phyloP scores from a whole-genome alignment of 1,139 yeast species.

The Nakaseomyces nivariensis region DNA sequence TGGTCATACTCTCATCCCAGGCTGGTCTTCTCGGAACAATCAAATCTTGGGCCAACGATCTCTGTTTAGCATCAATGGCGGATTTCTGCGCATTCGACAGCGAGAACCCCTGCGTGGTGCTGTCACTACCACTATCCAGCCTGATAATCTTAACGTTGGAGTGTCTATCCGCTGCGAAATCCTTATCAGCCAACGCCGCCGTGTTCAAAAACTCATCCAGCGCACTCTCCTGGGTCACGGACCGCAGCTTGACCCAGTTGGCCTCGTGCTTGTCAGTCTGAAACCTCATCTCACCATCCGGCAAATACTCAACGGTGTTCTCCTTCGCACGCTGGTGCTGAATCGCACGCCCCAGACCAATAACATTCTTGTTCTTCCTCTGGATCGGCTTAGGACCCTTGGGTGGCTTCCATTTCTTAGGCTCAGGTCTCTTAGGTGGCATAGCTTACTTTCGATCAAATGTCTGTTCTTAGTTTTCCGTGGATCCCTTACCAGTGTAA shows the following conservation, averaged over 20 bases:
- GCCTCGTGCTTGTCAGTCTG: conserved; percentile 79
- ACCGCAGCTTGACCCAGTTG: conserved; percentile 79
- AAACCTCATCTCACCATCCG: conserved; percentile 79
- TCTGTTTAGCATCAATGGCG: conserved; percentile 54
- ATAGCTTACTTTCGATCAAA: conserved; percentile 5
- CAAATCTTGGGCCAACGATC: conserved; percentile 64
- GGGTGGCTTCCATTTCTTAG: conserved; percentile 58
- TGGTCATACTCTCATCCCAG: conserved; percentile 69
- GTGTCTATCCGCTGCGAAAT: conserved; percentile 84
- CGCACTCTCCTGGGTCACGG: conserved; percentile 91
- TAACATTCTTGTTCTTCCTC: conserved; percentile 69
- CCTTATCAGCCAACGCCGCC: conserved; percentile 92
- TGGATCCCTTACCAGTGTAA: too few relatives aligned
- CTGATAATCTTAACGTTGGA: conserved; percentile 78
- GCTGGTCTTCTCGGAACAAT: conserved; percentile 92
- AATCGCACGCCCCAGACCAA: conserved; percentile 80
- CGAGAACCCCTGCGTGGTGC: conserved; percentile 40
- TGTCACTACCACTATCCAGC: conserved; percentile 48
- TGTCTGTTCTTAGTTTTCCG: too few relatives aligned
- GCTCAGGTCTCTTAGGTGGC: conserved; percentile 38
- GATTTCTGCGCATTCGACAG: conserved; percentile 61
- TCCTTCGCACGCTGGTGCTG: conserved; percentile 65
- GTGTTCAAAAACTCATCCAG: conserved; percentile 90
- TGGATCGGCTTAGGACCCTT: conserved; percentile 87
- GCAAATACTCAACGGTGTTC: conserved; percentile 58